Percentiles rank a stretch among this genome's conserved stretches.
These are phyloP conservation scores for Trichomonas vaginalis DNA, from an alignment of 208 protist genomes.

Conservation along the genomic window DNA sequence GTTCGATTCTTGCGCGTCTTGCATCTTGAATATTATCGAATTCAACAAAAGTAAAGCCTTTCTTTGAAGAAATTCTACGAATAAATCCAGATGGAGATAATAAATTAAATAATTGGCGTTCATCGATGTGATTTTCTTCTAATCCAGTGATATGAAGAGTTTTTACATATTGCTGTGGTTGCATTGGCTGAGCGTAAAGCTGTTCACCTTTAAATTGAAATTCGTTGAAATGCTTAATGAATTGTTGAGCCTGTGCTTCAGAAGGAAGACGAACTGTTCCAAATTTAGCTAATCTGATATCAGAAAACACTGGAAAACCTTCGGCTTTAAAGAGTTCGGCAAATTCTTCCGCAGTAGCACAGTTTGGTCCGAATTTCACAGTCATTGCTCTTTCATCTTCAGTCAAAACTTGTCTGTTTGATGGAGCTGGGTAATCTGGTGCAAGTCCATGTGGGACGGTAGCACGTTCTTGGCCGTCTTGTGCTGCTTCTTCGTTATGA, in stretches of 20 bases:
- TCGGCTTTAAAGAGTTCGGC: background rate
- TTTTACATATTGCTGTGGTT: background rate
- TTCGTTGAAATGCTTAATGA: background rate
- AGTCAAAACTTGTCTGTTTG: too few species aligned
- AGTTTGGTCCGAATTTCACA: background rate
- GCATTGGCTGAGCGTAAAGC: background rate
- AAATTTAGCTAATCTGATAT: background rate
- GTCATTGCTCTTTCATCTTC: too few species aligned
- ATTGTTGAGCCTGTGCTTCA: background rate
- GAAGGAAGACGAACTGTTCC: background rate
- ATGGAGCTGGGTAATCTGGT: too few species aligned
- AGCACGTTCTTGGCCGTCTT: too few species aligned
- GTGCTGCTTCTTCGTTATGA: too few species aligned
- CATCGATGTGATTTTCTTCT: background rate
- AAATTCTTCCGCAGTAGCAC: background rate
- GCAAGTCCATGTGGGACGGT: too few species aligned
- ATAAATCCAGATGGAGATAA: background rate
- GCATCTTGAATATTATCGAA: background rate
- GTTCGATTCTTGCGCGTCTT: background rate
- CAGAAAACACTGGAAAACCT: background rate
- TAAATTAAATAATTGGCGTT: background rate
- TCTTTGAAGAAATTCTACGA: background rate
- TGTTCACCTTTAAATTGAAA: background rate
- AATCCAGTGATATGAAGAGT: background rate
- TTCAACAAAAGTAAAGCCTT: background rate